A percentile compares a stretch with the other conserved stretches of the same genome.
Evolutionary conservation across 257 asterid genomes (phyloP).

Genomic region (Lantana camara): DNA sequence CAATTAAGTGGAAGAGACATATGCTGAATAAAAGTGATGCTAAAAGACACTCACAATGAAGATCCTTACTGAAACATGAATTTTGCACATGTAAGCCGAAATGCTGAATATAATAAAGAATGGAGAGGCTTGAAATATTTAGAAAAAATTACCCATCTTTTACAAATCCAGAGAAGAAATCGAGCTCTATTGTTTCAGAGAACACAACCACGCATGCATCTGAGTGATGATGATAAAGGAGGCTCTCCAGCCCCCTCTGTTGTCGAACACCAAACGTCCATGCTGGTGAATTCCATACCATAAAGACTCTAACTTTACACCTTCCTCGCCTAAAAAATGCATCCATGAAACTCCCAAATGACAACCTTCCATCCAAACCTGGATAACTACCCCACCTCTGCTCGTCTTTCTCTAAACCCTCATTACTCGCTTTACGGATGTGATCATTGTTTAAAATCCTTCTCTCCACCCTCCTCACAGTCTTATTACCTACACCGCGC

Average conservation of each 20-base stretch:
- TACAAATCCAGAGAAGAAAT: constrained; percentile 78
- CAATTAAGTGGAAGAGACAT: not conserved
- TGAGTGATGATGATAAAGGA: constrained; percentile 58
- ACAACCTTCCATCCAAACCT: constrained; percentile 62
- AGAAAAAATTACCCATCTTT: constrained; percentile 67
- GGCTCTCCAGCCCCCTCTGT: constrained; percentile 90
- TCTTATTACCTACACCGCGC: constrained; percentile 31
- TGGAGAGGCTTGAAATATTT: constrained; percentile 5
- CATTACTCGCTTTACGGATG: constrained; percentile 31
- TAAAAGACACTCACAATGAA: too few species aligned
- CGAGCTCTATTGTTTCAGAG: constrained; percentile 93
- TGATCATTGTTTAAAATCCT: constrained; percentile 52
- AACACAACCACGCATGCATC: constrained; percentile 89
- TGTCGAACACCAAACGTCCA: constrained; percentile 93
- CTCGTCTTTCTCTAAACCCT: constrained; percentile 59
- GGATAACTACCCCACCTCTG: constrained; percentile 97
- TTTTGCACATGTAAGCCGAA: too few species aligned
- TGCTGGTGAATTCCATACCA: constrained; percentile 98
- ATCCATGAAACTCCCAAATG: constrained; percentile 79
- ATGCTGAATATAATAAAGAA: not conserved
- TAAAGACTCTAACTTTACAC: constrained; percentile 73
- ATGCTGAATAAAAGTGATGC: not conserved
- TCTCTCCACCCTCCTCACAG: constrained; percentile 46
- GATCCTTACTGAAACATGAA: not conserved
- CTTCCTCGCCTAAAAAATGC: constrained; percentile 71